Base-by-base conservation (phyloP, 805 yeast genomes). In the Kazachstania kunashirensis region DNA sequence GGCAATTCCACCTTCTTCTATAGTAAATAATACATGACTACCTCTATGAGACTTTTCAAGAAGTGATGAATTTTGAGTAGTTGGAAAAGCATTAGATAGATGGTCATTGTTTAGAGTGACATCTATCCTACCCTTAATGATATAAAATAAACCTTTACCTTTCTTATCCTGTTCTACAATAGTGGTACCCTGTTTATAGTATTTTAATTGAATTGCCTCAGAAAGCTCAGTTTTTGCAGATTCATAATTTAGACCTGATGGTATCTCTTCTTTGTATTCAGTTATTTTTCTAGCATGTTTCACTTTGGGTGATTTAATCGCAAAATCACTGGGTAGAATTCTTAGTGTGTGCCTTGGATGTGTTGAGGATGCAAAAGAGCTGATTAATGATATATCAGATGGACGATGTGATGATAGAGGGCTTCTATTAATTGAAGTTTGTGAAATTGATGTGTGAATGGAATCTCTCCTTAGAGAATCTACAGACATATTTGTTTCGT, bases 1-100 rank as follows among this genome's bases (percentile, higher is more conserved):
- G 0, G 89, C 94, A 12, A 89, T 57, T 4, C 92, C 92, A 6
- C 96, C 96, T 2, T 79, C 66, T 12, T 68, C 61, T 2, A 85
- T 77, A 0, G 76, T 69, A 46, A 77, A 79, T 2, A 84, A 47
- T 20, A 25, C 17, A 16, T 27, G 19, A 25, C 31, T 31, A 17
- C 29, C 34, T 29, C 23, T 35, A 18, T 38, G 31, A 4, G 27
- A 26, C 17, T 26, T 26, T 14, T 27, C 30, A 9, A 9, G 11
- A 23, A 9, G 11, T 23, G 8, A 9, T 23, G 24, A 23, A 23
- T 23, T 11, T 23, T 9, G 3, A 8, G 13, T 3, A 14, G 13
- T 3, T 11, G 26, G 12, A 24, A 20, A 16, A 4, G 14, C 29
- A 17, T 24, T 13, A 11, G 7, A 10, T 14, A 25, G 17, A 13